These are phyloP conservation scores for Ramaria sp. DNA, from an alignment of 768 basidiomycete genomes.

Conservation along the genomic window DNA sequence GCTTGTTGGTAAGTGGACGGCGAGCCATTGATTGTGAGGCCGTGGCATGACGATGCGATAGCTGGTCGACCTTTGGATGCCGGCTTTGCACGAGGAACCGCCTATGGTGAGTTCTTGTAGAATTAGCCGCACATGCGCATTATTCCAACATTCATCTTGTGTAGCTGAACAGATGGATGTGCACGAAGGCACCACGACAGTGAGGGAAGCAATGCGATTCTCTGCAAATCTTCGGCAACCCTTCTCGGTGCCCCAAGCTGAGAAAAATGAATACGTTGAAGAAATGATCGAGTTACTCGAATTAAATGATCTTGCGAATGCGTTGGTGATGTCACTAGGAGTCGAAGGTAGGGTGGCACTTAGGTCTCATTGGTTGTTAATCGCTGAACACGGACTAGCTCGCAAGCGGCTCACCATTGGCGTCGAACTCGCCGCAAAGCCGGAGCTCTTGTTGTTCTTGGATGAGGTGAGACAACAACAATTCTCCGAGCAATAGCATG, in stretches of 20 bases:
- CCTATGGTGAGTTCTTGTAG: slow-evolving; percentile 1
- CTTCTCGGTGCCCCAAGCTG: slow-evolving; percentile 25
- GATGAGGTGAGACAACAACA: slow-evolving; percentile 33
- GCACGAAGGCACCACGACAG: slow-evolving; percentile 41
- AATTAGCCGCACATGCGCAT: slow-evolving; percentile 19
- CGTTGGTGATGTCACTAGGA: slow-evolving; percentile 44
- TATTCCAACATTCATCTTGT: slow-evolving; percentile 26
- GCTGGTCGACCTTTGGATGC: slow-evolving; percentile 13
- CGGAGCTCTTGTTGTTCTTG: slow-evolving; percentile 63
- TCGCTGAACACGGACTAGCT: not conserved
- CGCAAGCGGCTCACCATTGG: slow-evolving; percentile 43
- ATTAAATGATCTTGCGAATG: slow-evolving; percentile 35
- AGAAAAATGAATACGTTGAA: slow-evolving; percentile 35
- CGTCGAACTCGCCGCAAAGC: slow-evolving; percentile 46
- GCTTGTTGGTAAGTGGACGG: slow-evolving; percentile 30
- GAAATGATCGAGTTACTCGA: slow-evolving; percentile 39
- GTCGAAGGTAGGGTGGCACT: slow-evolving; percentile 34
- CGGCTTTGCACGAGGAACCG: slow-evolving; percentile 12
- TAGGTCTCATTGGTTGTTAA: not conserved
- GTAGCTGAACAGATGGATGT: slow-evolving; percentile 36
- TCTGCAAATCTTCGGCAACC: slow-evolving; percentile 38
- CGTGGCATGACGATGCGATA: not conserved
- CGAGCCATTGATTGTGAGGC: slow-evolving; percentile 2
- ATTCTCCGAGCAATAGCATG: slow-evolving; percentile 22
- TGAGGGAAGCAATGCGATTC: slow-evolving; percentile 36